phyloP scores from a whole-genome alignment of 495 filamentous ascomycete genomes.

The Neohortaea acidophila region DNA sequence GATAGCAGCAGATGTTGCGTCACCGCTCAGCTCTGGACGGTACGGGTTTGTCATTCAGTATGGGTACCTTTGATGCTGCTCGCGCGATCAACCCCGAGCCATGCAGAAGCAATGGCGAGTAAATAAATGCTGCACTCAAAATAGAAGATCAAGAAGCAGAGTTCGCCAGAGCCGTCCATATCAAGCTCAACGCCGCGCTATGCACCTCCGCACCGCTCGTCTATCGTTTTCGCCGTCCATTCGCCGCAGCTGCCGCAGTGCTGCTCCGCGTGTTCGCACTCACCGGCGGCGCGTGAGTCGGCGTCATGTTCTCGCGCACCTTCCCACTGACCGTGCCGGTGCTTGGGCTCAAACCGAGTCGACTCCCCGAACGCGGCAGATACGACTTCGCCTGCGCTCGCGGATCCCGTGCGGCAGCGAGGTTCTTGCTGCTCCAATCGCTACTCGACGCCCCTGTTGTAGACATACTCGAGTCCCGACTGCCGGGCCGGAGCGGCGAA shows the following conservation, averaged over 20 bases:
- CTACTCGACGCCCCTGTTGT: conserved; percentile 1
- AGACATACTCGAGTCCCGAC: conserved; percentile 12
- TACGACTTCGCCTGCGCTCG: background rate
- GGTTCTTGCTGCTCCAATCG: conserved; percentile 1
- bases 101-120: no score
- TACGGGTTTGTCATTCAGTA: no score
- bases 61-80: no score
- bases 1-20: no score
- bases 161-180: no score
- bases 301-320: background rate
- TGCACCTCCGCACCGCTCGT: conserved; percentile 6
- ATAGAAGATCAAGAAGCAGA: no score
- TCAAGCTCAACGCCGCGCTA: no score
- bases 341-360: conserved; percentile 1
- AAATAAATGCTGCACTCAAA: no score
- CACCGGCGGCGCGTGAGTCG: conserved; percentile 7
- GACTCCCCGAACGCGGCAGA: background rate
- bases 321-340: background rate
- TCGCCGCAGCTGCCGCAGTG: background rate
- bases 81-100: no score
- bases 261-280: conserved; percentile 2
- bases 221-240: background rate
- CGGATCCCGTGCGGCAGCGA: background rate
- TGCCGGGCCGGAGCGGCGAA: conserved; percentile 19
- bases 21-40: no score